Evolutionary conservation across 176 grass and related monocot species (phyloP), one percentile per base, ranked within the genome.

Genomic region (maize (Zea mays)): DNA sequence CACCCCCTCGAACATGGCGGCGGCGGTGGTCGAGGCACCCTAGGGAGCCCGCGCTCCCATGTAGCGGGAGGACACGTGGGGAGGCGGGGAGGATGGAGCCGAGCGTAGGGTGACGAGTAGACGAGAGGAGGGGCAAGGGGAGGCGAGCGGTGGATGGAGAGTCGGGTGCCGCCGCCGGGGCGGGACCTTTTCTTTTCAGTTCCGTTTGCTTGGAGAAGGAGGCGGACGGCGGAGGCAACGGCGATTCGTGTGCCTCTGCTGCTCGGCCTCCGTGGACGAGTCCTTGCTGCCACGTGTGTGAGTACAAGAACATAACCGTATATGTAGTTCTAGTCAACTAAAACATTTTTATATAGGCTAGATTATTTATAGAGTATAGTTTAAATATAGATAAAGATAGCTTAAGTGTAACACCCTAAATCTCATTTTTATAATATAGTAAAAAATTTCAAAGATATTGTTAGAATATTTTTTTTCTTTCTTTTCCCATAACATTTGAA

Each of bases 1-100:
- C 85, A 98, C 69, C 72, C 87, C 89, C 86, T 98, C 95, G 82
- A 98, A 98, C 95, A 98, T 98, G 83, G 69, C 42, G 82, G 76
- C 57, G 51, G 72, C 41, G 66, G 63, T 2, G 66, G 63, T 2
- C 17, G 60, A 10, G 57, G 44, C 38, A 16, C 44, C 79, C 62
- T 77, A 82, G 38, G 27, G 62, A 69, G 59, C 66, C 42, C 55
- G 69, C 77, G 70, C 61, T 86, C 82, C 57, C 91, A 93, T 93
- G 79, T 83, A 68, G 42, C 67, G 70, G 35, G 10, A 33, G 57
- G 13, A 10, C 33, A 41, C 45, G 60, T 34, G 68, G 36, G 7
- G 27, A 7, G 27, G 27, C 27, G 27, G 27, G 27, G 27, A 3
- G 42, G 36, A 52, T 44, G 49, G 46, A 17, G 50, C 43, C 12